phyloP scores from a whole-genome alignment of 139 green algal genomes.

The Chlamydomonas urium region DNA sequence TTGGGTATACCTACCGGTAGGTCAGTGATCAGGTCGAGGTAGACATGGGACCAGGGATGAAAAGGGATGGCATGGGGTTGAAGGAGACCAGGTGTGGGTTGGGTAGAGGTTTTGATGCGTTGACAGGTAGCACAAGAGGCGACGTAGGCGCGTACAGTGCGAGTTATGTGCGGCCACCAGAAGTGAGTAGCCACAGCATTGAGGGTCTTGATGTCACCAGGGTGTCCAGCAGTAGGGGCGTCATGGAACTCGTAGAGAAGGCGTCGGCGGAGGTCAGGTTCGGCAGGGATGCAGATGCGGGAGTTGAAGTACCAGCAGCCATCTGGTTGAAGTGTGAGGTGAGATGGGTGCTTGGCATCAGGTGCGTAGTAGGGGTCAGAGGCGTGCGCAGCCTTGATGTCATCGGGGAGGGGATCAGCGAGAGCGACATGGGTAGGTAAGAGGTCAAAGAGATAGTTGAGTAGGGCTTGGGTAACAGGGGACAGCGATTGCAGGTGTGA shows the following conservation, averaged over 20 bases:
- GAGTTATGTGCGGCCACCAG: conserved; percentile 31
- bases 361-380: background rate
- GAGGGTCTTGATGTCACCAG: conserved; percentile 23
- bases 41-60: conserved; percentile 36
- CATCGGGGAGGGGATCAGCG: conserved; percentile 3
- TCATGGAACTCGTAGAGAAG: conserved; percentile 12
- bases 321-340: background rate
- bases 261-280: conserved; percentile 7
- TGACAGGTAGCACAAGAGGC: conserved; percentile 36
- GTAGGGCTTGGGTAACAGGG: no score
- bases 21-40: conserved; percentile 56
- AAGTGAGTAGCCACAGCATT: background rate
- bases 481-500: background rate
- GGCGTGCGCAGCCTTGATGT: background rate
- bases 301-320: background rate
- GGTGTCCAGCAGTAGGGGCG: conserved; percentile 7
- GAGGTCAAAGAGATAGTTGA: background rate
- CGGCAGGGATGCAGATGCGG: conserved; percentile 4
- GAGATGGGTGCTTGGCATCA: conserved; percentile 10
- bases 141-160: conserved; percentile 28
- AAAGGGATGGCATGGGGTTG: conserved; percentile 36
- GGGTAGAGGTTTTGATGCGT: conserved; percentile 21
- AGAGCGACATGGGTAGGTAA: conserved; percentile 2
- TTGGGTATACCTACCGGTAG: no score
- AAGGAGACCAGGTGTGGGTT: conserved; percentile 32